Base-by-base conservation (phyloP, 2,329 filamentous ascomycete species). In the Helotiales sp. region DNA sequence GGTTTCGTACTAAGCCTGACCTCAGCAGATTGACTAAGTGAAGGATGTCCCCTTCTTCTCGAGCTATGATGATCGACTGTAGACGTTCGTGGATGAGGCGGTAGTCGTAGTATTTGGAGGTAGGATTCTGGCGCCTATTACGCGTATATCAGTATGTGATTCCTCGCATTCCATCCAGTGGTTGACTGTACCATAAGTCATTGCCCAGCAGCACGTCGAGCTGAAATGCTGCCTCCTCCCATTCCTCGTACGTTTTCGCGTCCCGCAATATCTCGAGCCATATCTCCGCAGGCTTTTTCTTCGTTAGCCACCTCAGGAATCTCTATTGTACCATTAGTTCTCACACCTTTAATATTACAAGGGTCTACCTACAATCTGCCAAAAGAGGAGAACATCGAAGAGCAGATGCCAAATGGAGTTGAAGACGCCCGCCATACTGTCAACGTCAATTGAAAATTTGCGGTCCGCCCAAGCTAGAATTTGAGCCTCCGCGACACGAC, bases 51-150 rank as follows among this genome's bases (percentile, higher is more conserved):
- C 85, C 84, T 44, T 86, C 81, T 66, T 90, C 85, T 30, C 88
- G 83, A 5, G 88, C 87, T 49, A 81, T 79, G 60, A 87, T 82
- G 57, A 96, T 83, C 38, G 85, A 86, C 66, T 87, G 82, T 44
- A 93, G 79, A 19, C 92, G 85, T 69, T 90, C 84, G 69, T 88
- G 83, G 65, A 97, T 95, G 59, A 96, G 85, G 54, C 86, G 82
- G 78, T 91, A 93, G 73, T 96, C 91, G 73, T 96, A 97, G 74
- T 90, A 84, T 67, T 86, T 87, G 64, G 87, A 93, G 9, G 86
- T 86, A 5, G 90, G 86, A 67, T 92, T 90, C 68, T 92, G 89
- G 57, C 92, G 89, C 90, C 90, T 91, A 65, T 27, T 54, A 17
- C 15, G 42, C 33, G 10, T 15, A 29, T 55, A n/a, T 52, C 31